Evolutionary conservation across 2,329 filamentous ascomycete species (phyloP).

Genomic region (Hymenoscyphus repandus): DNA sequence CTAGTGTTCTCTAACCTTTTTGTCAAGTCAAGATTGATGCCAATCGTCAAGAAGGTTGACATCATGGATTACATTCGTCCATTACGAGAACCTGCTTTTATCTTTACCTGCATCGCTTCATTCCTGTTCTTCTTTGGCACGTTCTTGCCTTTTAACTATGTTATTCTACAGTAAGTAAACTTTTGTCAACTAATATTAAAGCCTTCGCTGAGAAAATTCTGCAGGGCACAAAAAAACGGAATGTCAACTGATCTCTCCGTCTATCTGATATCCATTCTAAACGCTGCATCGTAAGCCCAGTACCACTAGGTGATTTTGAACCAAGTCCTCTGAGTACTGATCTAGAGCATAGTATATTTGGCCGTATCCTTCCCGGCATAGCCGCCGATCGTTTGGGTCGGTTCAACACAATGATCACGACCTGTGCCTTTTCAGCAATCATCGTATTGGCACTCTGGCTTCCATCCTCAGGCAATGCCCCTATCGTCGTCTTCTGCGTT

Average conservation of each 20-base stretch:
- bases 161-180: slow-evolving; percentile 29
- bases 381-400: slow-evolving; percentile 48
- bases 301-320: not conserved
- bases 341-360: slow-evolving; percentile 40
- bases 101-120: slow-evolving; percentile 34
- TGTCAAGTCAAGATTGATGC: slow-evolving; percentile 44
- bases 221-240: slow-evolving; percentile 40
- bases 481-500: slow-evolving; percentile 59
- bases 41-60: slow-evolving; percentile 31
- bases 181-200: slow-evolving; percentile 28
- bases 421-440: slow-evolving; percentile 40
- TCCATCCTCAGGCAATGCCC: slow-evolving; percentile 44
- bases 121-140: slow-evolving; percentile 46
- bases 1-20: slow-evolving; percentile 47
- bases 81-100: slow-evolving; percentile 35
- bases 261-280: slow-evolving; percentile 51
- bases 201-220: slow-evolving; percentile 18
- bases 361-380: slow-evolving; percentile 49
- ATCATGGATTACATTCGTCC: slow-evolving; percentile 34
- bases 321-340: slow-evolving; percentile 6
- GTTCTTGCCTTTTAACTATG: slow-evolving; percentile 49
- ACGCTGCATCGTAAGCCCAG: slow-evolving; percentile 37
- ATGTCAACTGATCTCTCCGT: slow-evolving; percentile 42
- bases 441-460: slow-evolving; percentile 50
- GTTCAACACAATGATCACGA: slow-evolving; percentile 48